A percentile compares a stretch with the other conserved stretches of the same genome.
phyloP scores from a whole-genome alignment of 2,329 filamentous ascomycete species.

The Fusarium denticulatum region DNA sequence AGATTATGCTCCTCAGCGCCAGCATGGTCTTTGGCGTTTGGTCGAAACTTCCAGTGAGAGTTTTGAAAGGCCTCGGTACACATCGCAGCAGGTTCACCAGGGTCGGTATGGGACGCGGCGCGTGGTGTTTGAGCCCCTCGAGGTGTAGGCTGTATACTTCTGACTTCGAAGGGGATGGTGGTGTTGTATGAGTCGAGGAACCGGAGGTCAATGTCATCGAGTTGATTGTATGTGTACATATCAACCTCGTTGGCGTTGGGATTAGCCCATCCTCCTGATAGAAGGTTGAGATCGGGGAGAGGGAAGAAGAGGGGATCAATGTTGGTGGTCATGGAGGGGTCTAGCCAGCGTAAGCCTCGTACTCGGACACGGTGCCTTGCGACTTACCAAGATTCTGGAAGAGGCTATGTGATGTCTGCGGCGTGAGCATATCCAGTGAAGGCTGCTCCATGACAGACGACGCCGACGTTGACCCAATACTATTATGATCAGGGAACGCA shows the following conservation, averaged over 20 bases:
- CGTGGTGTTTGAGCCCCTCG: constrained; percentile 21
- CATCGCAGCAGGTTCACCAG: constrained; percentile 30
- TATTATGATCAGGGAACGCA: neutral
- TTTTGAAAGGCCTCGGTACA: constrained; percentile 41
- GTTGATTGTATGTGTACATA: constrained; percentile 35
- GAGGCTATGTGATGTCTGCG: constrained; percentile 15
- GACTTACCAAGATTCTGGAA: constrained; percentile 23
- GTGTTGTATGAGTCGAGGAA: constrained; percentile 48
- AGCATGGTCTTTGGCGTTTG: constrained; percentile 45
- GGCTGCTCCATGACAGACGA: constrained; percentile 13
- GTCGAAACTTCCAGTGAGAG: constrained; percentile 46
- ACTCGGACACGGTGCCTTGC: fast-evolving
- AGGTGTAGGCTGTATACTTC: constrained; percentile 11
- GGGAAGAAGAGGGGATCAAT: constrained; percentile 18
- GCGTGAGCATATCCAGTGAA: constrained; percentile 11
- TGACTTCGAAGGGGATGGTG: constrained; percentile 44
- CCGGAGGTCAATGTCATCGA: constrained; percentile 46
- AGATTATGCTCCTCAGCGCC: constrained; percentile 47
- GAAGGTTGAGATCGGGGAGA: constrained; percentile 34
- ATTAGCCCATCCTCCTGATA: constrained; percentile 22
- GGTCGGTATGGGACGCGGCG: constrained; percentile 3
- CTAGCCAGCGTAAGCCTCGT: neutral
- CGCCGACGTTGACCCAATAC: neutral
- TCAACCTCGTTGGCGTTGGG: neutral
- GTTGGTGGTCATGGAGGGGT: constrained; percentile 5